Evolutionary conservation across 352 stramenopile species (phyloP).

Genomic region (Aphanomyces invadans): DNA sequence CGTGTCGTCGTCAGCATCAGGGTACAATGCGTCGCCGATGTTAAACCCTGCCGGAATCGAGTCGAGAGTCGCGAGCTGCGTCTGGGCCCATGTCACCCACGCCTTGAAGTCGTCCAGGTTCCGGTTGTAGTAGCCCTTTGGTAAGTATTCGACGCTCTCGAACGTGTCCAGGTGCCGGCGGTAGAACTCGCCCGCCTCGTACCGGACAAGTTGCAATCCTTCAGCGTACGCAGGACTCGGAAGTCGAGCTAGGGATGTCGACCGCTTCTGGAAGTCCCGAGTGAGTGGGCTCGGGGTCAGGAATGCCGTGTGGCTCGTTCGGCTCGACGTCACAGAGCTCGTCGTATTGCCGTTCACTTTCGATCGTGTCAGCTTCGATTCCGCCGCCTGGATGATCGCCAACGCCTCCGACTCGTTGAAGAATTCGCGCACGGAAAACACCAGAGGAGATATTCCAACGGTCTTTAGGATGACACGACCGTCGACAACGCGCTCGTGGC

Average conservation of each 20-base stretch:
- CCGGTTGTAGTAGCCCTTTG: conserved; percentile 34
- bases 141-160: conserved; percentile 59
- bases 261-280: conserved; percentile 60
- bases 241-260: conserved; percentile 50
- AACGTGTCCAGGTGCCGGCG: conserved; percentile 78
- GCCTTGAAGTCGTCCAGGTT: conserved; percentile 54
- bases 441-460: conserved; percentile 56
- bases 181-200: conserved; percentile 74
- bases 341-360: conserved; percentile 62
- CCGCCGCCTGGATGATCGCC: conserved; percentile 46
- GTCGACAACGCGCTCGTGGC: conserved; percentile 62
- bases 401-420: conserved; percentile 50
- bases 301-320: conserved; percentile 79
- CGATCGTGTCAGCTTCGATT: conserved; percentile 47
- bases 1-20: conserved; percentile 39
- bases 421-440: conserved; percentile 67
- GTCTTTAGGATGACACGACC: conserved; percentile 55
- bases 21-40: conserved; percentile 50
- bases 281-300: conserved; percentile 56
- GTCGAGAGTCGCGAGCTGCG: conserved; percentile 40
- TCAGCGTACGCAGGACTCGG: conserved; percentile 62
- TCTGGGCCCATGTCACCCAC: conserved; percentile 56
- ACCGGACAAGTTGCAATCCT: conserved; percentile 68
- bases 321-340: conserved; percentile 48
- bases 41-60: conserved; percentile 49